A percentile compares a stretch with the other conserved stretches of the same genome.
These are phyloP conservation scores for Psilocybe subaeruginosa DNA, from an alignment of 768 basidiomycete species.

Conservation along the genomic window DNA sequence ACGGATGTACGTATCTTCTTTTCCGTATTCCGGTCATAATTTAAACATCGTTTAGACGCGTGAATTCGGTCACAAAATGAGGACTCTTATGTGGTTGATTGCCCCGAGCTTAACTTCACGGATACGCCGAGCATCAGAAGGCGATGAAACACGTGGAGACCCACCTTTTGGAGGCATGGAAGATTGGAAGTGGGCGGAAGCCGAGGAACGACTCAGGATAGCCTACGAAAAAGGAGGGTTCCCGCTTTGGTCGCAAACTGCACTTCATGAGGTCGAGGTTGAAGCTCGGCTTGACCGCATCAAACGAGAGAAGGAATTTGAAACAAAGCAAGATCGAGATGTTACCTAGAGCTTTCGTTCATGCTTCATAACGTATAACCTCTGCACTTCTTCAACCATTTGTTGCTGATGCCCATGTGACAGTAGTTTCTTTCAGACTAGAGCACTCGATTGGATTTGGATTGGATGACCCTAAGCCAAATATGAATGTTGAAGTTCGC, in stretches of 20 bases:
- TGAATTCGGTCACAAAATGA: slow-evolving; percentile 65
- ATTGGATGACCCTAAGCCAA: not conserved
- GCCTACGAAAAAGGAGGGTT: slow-evolving; percentile 67
- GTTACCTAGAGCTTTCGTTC: not conserved
- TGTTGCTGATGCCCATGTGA: not conserved
- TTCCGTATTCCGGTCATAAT: not conserved
- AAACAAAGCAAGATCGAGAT: not conserved
- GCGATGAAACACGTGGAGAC: slow-evolving; percentile 30
- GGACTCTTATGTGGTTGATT: slow-evolving; percentile 43
- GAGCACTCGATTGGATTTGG: not conserved
- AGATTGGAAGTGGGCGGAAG: slow-evolving; percentile 54
- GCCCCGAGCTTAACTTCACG: slow-evolving; percentile 53
- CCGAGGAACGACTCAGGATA: slow-evolving; percentile 52
- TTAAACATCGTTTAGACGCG: slow-evolving; percentile 40
- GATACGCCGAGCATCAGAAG: slow-evolving; percentile 48
- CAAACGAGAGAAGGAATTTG: slow-evolving; percentile 31
- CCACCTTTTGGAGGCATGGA: slow-evolving; percentile 26
- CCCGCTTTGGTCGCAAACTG: slow-evolving; percentile 55
- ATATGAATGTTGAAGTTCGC: not conserved
- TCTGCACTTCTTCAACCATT: not conserved
- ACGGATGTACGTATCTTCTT: slow-evolving; percentile 47
- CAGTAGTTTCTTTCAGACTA: not conserved
- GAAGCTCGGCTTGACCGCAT: slow-evolving; percentile 55
- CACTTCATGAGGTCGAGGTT: slow-evolving; percentile 56
- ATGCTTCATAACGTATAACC: not conserved